Evolutionary conservation across 1,284 basidiomycete genomes (phyloP), one percentile per base, ranked within the genome.

Genomic region (Heliocybe sulcata): DNA sequence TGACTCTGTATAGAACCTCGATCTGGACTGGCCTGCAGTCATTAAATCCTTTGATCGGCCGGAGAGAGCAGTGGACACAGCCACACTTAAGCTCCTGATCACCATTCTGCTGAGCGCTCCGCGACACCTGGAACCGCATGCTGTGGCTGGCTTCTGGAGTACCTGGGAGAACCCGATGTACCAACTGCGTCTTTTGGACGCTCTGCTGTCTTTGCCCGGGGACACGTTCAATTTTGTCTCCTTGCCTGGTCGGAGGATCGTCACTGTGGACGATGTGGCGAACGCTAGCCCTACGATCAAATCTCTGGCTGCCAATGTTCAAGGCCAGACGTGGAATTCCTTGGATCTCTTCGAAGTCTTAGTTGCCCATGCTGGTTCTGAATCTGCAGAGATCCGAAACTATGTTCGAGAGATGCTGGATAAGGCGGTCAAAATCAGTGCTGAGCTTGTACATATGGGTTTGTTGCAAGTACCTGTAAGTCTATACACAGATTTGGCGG

Each of bases 391-490:
- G 50, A 82, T 93, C 38, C 80, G 82, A 51, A 82, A 75, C 60
- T 87, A 82, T 59, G 89, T 94, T 14, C 79, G 89, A 53, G 92
- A 97, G 63, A 90, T 98, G 80, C 72, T 98, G 45, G 93, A 96
- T 65, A 92, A 93, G 61, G 94, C 93, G 0, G 83, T 94, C 35
- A 92, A 92, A 71, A 89, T 94, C 59, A 94, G 92, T 55, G 93
- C 96, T 0, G 97, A 99, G 69, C 74, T 98, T 35, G 91, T 98
- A 12, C 84, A 98, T 63, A 90, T 99, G 79, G 96, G 93, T 57
- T 72, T 98, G 38, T 79, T 97, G 54, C 92, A 95, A 75, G 87
- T 95, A 48, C 85, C 90, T 50, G 92, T 94, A 69, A 64, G 90
- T 79, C 14, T n/a, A 1, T 19, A 38, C 47, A 19, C 16, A 48